Base-by-base conservation (phyloP, 176 grass and related monocot genomes). In the Oryza meyeriana region DNA sequence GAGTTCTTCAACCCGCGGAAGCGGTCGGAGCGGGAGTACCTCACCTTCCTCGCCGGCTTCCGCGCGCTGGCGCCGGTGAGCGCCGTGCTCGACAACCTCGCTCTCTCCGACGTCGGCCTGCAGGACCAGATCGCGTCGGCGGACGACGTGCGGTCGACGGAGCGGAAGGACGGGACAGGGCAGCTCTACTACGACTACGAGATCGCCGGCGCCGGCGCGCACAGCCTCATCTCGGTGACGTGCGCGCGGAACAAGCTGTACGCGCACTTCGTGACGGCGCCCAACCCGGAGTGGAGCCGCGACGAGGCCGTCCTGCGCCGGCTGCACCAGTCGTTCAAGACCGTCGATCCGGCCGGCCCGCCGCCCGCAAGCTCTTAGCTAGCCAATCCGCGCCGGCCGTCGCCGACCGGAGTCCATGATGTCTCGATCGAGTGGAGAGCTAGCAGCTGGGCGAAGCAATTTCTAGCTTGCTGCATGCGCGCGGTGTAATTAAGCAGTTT, bases 1-100 rank as follows among this genome's bases (percentile, higher is more conserved):
- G 92, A 98, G 81, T 98, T 98, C 93, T 98, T 90, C 96, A 95
- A 98, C 73, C 89, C 96, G 30, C 88, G 81, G 62, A 95, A 95
- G 85, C 92, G 96, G 28, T n/a, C 92, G 0, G 93, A 95, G 84
- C 81, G 81, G 40, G 93, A 95, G 85, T 95, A 98, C 91, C 86
- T 98, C 59, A 95, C 96, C 27, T 98, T 85, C 87, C 96, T 98
- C 38, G 2, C 86, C 0, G 90, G 90, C 13, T 90, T 98, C 84
- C 85, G 88, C 44, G 73, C 89, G 59, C 90, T 98, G 57, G 95
- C 95, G n/a, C 95, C 95, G 6, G 84, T 95, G 6, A 75, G 66
- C 79, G 87, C 88, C 63, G 93, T 99, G 81, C 88, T 99, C 69
- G 76, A 89, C 79, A 99, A 99, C 83, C 89, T 99, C 8, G 90